phyloP scores from a whole-genome alignment of 2,329 filamentous ascomycete genomes.

The Hypoxylon sp. region DNA sequence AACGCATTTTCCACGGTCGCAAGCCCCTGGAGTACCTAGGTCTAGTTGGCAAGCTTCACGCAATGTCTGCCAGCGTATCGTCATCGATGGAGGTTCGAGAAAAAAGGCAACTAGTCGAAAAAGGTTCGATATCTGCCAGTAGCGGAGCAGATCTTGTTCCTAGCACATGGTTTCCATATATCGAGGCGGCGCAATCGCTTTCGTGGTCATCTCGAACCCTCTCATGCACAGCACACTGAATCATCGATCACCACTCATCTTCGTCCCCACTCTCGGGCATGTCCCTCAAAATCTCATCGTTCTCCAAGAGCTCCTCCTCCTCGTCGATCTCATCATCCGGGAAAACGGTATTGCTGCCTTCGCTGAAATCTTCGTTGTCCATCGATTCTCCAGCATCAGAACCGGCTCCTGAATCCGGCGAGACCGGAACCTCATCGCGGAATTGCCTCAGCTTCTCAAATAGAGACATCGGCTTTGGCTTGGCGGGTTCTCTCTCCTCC shows the following conservation, averaged over 20 bases:
- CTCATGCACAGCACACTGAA: not conserved
- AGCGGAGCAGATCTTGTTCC: not conserved
- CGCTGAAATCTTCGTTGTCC: slow-evolving; percentile 22
- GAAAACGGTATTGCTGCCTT: slow-evolving; percentile 10
- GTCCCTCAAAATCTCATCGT: slow-evolving; percentile 21
- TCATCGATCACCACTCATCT: slow-evolving; percentile 27
- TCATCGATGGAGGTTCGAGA: not conserved
- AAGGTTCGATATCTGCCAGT: not conserved
- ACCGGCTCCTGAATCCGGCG: slow-evolving; percentile 24
- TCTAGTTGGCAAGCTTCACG: not conserved
- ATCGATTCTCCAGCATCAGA: slow-evolving; percentile 29
- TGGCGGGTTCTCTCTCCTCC: slow-evolving; percentile 20
- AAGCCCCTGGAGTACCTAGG: not conserved
- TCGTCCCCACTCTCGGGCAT: slow-evolving; percentile 24
- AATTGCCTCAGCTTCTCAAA: slow-evolving; percentile 42
- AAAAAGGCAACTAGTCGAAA: not conserved
- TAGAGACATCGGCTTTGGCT: slow-evolving; percentile 39
- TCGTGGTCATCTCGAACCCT: not conserved
- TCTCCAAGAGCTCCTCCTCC: slow-evolving; percentile 7
- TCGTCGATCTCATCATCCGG: slow-evolving; percentile 38
- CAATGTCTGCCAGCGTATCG: not conserved
- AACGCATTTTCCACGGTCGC: not conserved
- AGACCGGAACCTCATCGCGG: slow-evolving; percentile 37
- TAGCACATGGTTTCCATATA: not conserved
- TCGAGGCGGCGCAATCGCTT: not conserved